A percentile compares a stretch with the other conserved stretches of the same genome.
These are phyloP conservation scores for Sporothrix luriei DNA, from an alignment of 2,329 filamentous ascomycete genomes.

Conservation along the genomic window DNA sequence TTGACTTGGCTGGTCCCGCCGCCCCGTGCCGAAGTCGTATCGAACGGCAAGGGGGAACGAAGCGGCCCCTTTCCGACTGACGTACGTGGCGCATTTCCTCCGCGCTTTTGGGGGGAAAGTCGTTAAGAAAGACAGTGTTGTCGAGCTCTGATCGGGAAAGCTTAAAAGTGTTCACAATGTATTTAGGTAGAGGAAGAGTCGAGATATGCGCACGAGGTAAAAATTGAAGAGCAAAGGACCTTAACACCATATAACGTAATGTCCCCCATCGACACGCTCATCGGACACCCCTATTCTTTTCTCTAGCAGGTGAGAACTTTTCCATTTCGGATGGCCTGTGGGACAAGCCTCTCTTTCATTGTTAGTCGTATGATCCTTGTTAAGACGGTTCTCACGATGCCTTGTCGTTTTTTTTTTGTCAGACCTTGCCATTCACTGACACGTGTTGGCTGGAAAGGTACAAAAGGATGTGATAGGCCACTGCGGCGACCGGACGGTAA, in stretches of 20 bases:
- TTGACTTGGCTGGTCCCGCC: not conserved
- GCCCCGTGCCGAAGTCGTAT: constrained; percentile 3
- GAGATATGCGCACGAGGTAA: not conserved
- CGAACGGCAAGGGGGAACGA: not conserved
- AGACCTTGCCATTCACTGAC: not conserved
- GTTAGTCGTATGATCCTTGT: constrained; percentile 2
- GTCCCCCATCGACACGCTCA: not conserved
- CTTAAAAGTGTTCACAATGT: too few species aligned
- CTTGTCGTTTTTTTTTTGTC: not conserved
- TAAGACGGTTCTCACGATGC: not conserved
- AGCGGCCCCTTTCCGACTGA: not conserved
- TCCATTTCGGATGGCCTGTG: not conserved
- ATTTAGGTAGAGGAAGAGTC: not conserved
- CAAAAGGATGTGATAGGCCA: constrained; percentile 15
- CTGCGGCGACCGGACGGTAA: not conserved
- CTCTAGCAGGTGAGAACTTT: not conserved
- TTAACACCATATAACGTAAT: not conserved
- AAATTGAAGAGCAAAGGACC: not conserved
- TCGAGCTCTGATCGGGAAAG: too few species aligned
- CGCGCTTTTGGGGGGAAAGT: not conserved
- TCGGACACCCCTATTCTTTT: not conserved
- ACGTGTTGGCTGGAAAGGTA: constrained; percentile 10
- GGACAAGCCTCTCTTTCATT: too few species aligned
- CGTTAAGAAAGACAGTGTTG: not conserved
- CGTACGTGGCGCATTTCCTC: constrained; percentile 10